Evolutionary conservation across 2,329 filamentous ascomycete species (phyloP).

Genomic region (Paecilomyces fulvus): DNA sequence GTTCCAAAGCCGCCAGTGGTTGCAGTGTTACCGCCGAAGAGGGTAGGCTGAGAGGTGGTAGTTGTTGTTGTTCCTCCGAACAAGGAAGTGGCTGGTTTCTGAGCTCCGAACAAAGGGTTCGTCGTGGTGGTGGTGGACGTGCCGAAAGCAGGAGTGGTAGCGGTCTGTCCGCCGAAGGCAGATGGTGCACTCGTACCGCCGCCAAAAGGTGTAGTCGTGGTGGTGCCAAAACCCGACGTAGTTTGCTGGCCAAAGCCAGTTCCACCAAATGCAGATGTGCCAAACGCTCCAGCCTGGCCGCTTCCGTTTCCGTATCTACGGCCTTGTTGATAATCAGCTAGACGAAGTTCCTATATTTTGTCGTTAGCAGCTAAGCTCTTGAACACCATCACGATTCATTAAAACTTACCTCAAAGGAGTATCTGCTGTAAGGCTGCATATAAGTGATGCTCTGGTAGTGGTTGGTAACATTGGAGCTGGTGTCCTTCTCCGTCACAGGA

Average conservation of each 20-base stretch:
- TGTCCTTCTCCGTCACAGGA: constrained; percentile 39
- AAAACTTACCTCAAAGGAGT: constrained; percentile 58
- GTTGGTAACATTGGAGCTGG: constrained; percentile 28
- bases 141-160: constrained; percentile 32
- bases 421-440: constrained; percentile 58
- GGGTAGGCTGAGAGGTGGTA: constrained; percentile 24
- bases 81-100: constrained; percentile 34
- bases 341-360: constrained; percentile 49
- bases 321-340: constrained; percentile 83
- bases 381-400: neutral
- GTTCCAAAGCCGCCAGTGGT: constrained; percentile 21
- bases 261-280: constrained; percentile 52
- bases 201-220: constrained; percentile 33
- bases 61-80: constrained; percentile 24
- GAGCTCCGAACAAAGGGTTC: constrained; percentile 35
- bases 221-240: constrained; percentile 36
- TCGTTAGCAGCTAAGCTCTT: neutral
- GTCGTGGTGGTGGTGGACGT: constrained; percentile 15
- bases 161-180: constrained; percentile 39
- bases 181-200: constrained; percentile 27
- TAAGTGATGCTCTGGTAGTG: constrained; percentile 42
- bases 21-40: constrained; percentile 35
- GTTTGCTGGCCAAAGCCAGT: constrained; percentile 38
- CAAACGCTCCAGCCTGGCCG: constrained; percentile 75
- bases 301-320: constrained; percentile 74